Conservation (phyloP, 768 basidiomycete genomes). For the Trametes elegans region DNA sequence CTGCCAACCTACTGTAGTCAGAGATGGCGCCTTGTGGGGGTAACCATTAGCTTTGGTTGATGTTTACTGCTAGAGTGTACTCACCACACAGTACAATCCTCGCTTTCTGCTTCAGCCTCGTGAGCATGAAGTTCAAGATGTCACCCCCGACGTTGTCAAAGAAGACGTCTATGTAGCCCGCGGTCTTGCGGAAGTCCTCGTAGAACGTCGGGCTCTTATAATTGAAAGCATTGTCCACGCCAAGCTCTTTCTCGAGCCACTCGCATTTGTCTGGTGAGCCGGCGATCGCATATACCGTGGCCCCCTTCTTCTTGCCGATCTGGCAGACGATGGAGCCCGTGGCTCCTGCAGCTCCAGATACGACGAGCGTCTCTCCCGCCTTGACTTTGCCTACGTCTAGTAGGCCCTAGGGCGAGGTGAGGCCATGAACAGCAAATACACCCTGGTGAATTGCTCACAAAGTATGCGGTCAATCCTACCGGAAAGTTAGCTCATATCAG, state of each 20-base stretch:
- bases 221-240: conserved; percentile 80
- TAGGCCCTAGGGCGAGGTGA: no score
- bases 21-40: conserved; percentile 72
- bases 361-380: conserved; percentile 80
- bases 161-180: conserved; percentile 80
- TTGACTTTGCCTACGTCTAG: conserved; percentile 79
- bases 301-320: conserved; percentile 74
- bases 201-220: conserved; percentile 80
- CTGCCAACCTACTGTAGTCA: conserved; percentile 61
- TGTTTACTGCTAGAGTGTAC: conserved; percentile 25
- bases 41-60: not conserved
- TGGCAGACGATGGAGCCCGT: conserved; percentile 86
- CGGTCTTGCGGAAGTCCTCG: conserved; percentile 63
- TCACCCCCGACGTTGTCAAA: conserved; percentile 86
- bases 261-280: conserved; percentile 81
- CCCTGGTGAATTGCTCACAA: no score
- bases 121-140: conserved; percentile 76
- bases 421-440: no score
- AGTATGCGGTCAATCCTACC: conserved; percentile 87
- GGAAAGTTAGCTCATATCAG: not conserved
- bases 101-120: conserved; percentile 72
- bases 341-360: conserved; percentile 89
- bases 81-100: conserved; percentile 80
- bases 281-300: conserved; percentile 85
- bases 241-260: conserved; percentile 83